phyloP scores from a whole-genome alignment of 495 filamentous ascomycete genomes.

The Aspergillus conjunctus region DNA sequence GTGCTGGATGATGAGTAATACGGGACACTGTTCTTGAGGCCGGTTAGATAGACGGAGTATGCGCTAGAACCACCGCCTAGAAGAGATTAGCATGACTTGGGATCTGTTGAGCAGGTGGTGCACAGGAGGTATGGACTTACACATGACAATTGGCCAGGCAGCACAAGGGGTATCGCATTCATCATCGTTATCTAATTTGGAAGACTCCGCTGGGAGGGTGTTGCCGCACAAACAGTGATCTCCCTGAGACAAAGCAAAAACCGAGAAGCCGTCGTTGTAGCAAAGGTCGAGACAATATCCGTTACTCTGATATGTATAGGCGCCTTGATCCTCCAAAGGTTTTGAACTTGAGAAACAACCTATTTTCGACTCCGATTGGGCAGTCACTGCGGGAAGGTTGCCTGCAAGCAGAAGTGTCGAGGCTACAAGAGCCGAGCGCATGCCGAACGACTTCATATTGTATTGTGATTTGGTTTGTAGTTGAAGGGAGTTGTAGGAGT shows the following conservation, averaged over 20 bases:
- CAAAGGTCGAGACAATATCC: constrained; percentile 51
- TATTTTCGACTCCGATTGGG: constrained; percentile 29
- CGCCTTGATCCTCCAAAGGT: constrained; percentile 35
- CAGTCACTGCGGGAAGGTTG: constrained; percentile 23
- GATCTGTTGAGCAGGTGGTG: not conserved
- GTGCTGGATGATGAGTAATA: constrained; percentile 26
- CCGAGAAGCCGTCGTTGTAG: constrained; percentile 32
- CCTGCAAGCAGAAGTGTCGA: constrained; percentile 34
- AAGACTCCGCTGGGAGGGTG: constrained; percentile 42
- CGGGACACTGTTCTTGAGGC: constrained; percentile 34
- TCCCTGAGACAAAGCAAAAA: constrained; percentile 46
- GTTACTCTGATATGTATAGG: constrained; percentile 50
- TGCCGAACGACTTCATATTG: constrained; percentile 39
- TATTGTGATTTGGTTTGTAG: constrained; percentile 7
- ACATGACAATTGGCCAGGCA: constrained; percentile 48
- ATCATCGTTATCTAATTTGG: constrained; percentile 37
- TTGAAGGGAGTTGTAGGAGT: constrained; percentile 2
- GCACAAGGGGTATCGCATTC: constrained; percentile 45
- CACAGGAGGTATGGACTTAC: constrained; percentile 38
- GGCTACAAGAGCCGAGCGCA: constrained; percentile 31
- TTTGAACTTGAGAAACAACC: constrained; percentile 38
- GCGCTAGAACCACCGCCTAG: constrained; percentile 48
- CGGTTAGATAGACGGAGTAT: constrained; percentile 52
- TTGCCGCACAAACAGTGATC: constrained; percentile 53
- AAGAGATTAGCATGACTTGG: constrained; percentile 5